These are phyloP conservation scores for Suillus subaureus DNA, from an alignment of 768 basidiomycete species.

Conservation along the genomic window DNA sequence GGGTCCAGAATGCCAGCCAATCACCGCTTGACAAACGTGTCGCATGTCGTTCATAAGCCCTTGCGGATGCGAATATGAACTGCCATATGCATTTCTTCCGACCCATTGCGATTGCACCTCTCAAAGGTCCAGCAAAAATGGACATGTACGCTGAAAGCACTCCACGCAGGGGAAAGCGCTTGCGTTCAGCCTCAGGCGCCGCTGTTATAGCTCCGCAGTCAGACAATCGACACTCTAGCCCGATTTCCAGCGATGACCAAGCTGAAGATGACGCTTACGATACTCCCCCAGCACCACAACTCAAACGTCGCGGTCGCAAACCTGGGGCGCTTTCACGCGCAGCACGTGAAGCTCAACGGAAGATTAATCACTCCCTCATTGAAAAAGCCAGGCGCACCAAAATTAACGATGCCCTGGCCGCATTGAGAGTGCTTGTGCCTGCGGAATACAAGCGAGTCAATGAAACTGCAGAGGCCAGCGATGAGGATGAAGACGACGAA, in stretches of 20 bases:
- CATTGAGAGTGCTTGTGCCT: constrained; percentile 79
- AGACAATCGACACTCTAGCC: constrained; percentile 6
- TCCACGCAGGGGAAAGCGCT: constrained; percentile 47
- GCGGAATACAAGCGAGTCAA: constrained; percentile 43
- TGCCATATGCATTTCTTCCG: constrained; percentile 22
- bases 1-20: constrained; percentile 4
- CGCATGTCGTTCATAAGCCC: constrained; percentile 9
- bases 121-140: constrained; percentile 15
- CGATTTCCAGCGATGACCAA: constrained; percentile 21
- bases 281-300: constrained; percentile 25
- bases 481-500: constrained; percentile 37
- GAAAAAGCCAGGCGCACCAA: constrained; percentile 93
- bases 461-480: constrained; percentile 34
- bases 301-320: constrained; percentile 71
- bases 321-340: constrained; percentile 72
- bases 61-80: neutral
- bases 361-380: constrained; percentile 93
- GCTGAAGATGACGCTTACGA: constrained; percentile 32
- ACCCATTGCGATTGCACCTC: constrained; percentile 26
- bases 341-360: constrained; percentile 84
- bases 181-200: constrained; percentile 26
- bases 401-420: constrained; percentile 89
- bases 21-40: constrained; percentile 4
- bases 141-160: constrained; percentile 41
- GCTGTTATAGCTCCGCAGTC: constrained; percentile 10